A percentile compares a stretch with the other conserved stretches of the same genome.
These are phyloP conservation scores for Apiospora hydei DNA, from an alignment of 2,329 filamentous ascomycete genomes.

Conservation along the genomic window DNA sequence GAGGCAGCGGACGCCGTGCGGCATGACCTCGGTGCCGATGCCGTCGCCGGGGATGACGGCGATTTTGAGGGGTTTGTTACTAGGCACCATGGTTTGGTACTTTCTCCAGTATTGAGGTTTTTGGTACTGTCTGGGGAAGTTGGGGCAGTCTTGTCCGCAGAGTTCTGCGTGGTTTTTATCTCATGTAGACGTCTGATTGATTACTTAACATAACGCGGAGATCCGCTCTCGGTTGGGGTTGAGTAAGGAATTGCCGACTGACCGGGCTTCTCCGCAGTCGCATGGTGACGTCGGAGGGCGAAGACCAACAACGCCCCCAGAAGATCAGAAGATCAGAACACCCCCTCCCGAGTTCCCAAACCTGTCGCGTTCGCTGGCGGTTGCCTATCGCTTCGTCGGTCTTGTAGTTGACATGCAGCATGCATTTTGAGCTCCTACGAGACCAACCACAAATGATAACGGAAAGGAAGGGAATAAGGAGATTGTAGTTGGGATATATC, in stretches of 20 bases:
- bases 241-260: neutral
- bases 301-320: neutral
- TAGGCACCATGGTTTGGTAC: conserved; percentile 18
- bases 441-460: too few species aligned
- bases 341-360: neutral
- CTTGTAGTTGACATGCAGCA: neutral
- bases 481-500: too few species aligned
- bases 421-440: neutral
- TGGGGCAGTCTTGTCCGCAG: too few species aligned
- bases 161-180: neutral
- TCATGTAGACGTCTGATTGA: neutral
- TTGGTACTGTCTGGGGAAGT: neutral
- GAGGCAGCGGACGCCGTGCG: conserved; percentile 67
- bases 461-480: too few species aligned
- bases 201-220: neutral
- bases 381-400: neutral
- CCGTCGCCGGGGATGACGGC: conserved; percentile 74
- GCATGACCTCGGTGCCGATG: conserved; percentile 73
- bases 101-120: too few species aligned
- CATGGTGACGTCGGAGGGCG: neutral
- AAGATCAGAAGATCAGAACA: too few species aligned
- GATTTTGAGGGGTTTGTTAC: conserved; percentile 46
- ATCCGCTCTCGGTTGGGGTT: neutral
- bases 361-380: neutral
- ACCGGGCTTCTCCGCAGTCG: neutral